A percentile compares a stretch with the other conserved stretches of the same genome.
phyloP scores from a whole-genome alignment of 129 eudicot species.

The Glebionis coronaria region DNA sequence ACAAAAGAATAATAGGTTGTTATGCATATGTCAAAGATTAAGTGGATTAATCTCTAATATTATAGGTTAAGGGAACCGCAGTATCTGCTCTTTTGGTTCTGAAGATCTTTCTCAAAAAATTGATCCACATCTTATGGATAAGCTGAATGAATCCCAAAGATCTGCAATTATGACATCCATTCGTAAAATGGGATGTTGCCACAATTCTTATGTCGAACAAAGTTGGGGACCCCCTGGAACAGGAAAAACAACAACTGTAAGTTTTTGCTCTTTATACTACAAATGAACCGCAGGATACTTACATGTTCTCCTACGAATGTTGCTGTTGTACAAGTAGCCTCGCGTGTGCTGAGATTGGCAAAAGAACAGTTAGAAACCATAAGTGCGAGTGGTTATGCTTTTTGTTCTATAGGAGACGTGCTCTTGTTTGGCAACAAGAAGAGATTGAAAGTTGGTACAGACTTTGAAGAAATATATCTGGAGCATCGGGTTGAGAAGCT shows the following conservation, averaged over 20 bases:
- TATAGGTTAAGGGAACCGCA: too few relatives aligned
- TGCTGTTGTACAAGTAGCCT: conserved; percentile 53
- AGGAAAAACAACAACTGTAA: conserved; percentile 58
- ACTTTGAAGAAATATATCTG: conserved; percentile 46
- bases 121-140: background rate
- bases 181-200: conserved; percentile 37
- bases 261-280: conserved; percentile 43
- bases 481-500: conserved; percentile 60
- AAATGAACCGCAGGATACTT: conserved; percentile 51
- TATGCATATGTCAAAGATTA: too few relatives aligned
- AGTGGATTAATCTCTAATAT: too few relatives aligned
- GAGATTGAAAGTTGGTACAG: conserved; percentile 42
- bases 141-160: conserved; percentile 51
- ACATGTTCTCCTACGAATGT: conserved; percentile 68
- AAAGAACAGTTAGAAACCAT: conserved; percentile 16
- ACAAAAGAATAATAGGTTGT: too few relatives aligned
- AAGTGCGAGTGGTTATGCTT: conserved; percentile 15
- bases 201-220: conserved; percentile 53
- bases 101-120: background rate
- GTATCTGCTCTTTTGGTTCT: too few relatives aligned
- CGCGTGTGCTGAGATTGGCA: conserved; percentile 38
- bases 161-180: conserved; percentile 42
- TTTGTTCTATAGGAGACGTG: conserved; percentile 47
- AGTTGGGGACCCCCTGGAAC: conserved; percentile 89
- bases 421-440: conserved; percentile 63